Percentiles rank a stretch among this genome's conserved stretches.
Conservation (phyloP, 2,329 filamentous ascomycete species). For the Paecilomyces variotii region DNA sequence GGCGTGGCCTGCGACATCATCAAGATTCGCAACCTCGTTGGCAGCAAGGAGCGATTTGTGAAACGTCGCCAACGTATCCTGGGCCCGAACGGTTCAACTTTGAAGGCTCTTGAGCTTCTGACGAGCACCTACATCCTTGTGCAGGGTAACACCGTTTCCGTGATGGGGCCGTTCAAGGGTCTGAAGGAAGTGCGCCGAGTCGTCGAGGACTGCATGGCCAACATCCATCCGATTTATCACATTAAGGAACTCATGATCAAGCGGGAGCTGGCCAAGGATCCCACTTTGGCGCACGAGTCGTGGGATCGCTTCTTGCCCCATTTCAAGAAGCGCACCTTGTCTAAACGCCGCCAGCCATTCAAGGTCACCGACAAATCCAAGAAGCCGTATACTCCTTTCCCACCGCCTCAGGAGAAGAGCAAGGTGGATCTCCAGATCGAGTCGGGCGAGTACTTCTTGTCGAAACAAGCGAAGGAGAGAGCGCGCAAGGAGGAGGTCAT, state of each 20-base stretch:
- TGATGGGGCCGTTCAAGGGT: conserved; percentile 87
- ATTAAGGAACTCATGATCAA: conserved; percentile 97
- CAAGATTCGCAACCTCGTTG: conserved; percentile 83
- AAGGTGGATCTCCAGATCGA: conserved; percentile 98
- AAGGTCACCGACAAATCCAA: conserved; percentile 88
- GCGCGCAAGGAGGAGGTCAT: conserved; percentile 69
- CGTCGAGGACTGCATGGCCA: conserved; percentile 92
- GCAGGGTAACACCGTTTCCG: conserved; percentile 89
- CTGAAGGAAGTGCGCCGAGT: conserved; percentile 86
- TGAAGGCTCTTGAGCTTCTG: conserved; percentile 88
- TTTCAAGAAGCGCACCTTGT: conserved; percentile 89
- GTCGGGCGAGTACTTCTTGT: conserved; percentile 91
- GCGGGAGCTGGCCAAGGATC: conserved; percentile 82
- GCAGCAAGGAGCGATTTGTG: conserved; percentile 91
- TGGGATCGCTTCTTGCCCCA: conserved; percentile 96
- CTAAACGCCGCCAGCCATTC: conserved; percentile 71
- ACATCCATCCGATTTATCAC: conserved; percentile 82
- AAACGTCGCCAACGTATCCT: conserved; percentile 90
- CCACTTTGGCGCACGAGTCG: conserved; percentile 74
- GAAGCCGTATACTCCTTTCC: conserved; percentile 96
- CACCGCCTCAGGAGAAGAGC: conserved; percentile 94
- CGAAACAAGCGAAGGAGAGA: conserved; percentile 85
- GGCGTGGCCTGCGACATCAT: conserved; percentile 89
- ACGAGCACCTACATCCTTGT: conserved; percentile 90
- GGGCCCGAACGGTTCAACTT: conserved; percentile 80